Percentiles rank a stretch among this genome's conserved stretches.
These are phyloP conservation scores for Schizopora paradoxa DNA, from an alignment of 1,284 basidiomycete species.

Conservation along the genomic window DNA sequence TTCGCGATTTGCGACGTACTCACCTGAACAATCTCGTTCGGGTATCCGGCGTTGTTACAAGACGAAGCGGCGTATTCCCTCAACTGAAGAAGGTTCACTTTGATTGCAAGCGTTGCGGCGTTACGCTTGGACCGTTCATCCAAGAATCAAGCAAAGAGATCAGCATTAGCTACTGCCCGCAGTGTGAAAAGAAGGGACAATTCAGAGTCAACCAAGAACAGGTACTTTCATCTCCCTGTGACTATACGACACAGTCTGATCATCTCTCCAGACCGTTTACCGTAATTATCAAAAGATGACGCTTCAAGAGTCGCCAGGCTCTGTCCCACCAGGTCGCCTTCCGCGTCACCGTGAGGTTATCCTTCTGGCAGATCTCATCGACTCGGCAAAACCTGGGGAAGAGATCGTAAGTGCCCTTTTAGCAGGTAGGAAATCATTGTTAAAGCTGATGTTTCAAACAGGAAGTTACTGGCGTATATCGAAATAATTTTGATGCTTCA, in stretches of 20 bases:
- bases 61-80: constrained; percentile 94
- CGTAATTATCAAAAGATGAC: constrained; percentile 99
- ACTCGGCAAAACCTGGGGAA: constrained; percentile 96
- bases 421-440: neutral
- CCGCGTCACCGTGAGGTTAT: constrained; percentile 96
- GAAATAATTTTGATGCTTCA: constrained; percentile 98
- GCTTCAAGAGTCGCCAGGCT: constrained; percentile 96
- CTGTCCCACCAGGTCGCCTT: constrained; percentile 93
- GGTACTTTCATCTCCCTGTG: constrained; percentile 36
- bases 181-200: constrained; percentile 91
- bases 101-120: constrained; percentile 91
- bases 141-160: constrained; percentile 96
- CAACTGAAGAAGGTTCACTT: constrained; percentile 99
- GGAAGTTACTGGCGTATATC: constrained; percentile 97
- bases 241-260: neutral
- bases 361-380: constrained; percentile 96
- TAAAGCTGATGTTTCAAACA: constrained; percentile 29
- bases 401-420: constrained; percentile 70
- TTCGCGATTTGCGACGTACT: constrained; percentile 89
- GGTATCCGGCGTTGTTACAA: constrained; percentile 94
- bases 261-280: constrained; percentile 82
- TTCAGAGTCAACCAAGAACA: constrained; percentile 97
- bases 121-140: constrained; percentile 92
- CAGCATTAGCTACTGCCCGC: constrained; percentile 89
- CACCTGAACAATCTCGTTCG: constrained; percentile 96